Conservation (phyloP, 1,139 yeast species). For the Suzukiozyma palmioleophila region DNA sequence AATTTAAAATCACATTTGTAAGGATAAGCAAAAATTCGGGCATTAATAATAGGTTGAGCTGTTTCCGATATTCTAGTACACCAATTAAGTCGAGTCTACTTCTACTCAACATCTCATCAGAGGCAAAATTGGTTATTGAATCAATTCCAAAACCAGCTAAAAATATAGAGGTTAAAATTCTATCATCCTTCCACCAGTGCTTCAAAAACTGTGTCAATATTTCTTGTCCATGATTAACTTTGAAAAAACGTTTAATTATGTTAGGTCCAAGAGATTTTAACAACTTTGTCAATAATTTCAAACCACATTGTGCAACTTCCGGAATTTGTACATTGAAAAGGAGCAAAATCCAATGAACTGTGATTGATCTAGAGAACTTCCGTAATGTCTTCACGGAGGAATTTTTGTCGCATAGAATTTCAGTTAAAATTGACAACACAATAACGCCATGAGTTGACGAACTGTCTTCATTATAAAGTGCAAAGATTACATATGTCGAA, state of each 20-base stretch:
- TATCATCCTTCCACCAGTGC: constrained; percentile 45
- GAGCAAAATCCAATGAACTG: constrained; percentile 64
- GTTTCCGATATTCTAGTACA: constrained; percentile 9
- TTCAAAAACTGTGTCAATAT: constrained; percentile 45
- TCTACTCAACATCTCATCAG: constrained; percentile 4
- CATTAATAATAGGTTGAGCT: constrained; percentile 21
- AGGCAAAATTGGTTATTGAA: constrained; percentile 4
- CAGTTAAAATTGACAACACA: constrained; percentile 27
- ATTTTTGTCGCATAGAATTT: constrained; percentile 25
- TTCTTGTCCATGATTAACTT: constrained; percentile 49
- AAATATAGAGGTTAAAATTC: constrained; percentile 29
- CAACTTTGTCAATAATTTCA: constrained; percentile 48
- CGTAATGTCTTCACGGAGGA: constrained; percentile 34
- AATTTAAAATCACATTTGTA: constrained; percentile 36
- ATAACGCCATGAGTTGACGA: constrained; percentile 27
- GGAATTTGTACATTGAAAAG: constrained; percentile 37
- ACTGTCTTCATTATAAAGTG: constrained; percentile 27
- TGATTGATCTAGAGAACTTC: constrained; percentile 52
- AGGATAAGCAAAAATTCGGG: constrained; percentile 39
- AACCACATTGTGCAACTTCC: constrained; percentile 41
- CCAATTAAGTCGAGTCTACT: constrained; percentile 6
- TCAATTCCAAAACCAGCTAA: constrained; percentile 41
- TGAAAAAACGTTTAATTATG: constrained; percentile 46
- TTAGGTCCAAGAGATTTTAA: constrained; percentile 45
- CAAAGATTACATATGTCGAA: constrained; percentile 32